Conservation (phyloP, 805 yeast genomes). For the Jamesozyma lodderae region DNA sequence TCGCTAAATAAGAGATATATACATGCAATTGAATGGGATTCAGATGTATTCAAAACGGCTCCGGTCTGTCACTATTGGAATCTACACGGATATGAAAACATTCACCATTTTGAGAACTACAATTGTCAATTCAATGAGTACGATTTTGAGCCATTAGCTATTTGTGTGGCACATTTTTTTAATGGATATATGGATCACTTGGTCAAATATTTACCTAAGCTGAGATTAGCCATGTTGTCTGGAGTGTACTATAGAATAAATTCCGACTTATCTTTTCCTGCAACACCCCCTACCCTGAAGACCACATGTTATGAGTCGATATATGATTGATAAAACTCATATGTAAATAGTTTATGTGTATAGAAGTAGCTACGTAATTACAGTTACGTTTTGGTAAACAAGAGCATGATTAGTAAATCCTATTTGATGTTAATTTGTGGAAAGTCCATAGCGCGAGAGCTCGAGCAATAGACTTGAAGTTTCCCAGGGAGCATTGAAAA, state of each 20-base stretch:
- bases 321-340: neutral
- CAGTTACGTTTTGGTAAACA: too few species aligned
- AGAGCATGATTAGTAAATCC: too few species aligned
- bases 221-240: conserved; percentile 31
- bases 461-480: too few species aligned
- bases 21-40: conserved; percentile 22
- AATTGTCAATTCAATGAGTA: conserved; percentile 38
- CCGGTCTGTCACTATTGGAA: conserved; percentile 36
- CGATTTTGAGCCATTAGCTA: conserved; percentile 34
- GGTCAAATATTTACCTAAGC: conserved; percentile 27
- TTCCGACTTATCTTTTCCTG: too few species aligned
- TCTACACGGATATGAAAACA: conserved; percentile 38
- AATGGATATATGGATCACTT: conserved; percentile 34
- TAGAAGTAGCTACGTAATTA: too few species aligned
- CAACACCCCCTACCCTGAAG: too few species aligned
- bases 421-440: too few species aligned
- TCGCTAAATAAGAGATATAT: conserved; percentile 32
- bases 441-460: too few species aligned
- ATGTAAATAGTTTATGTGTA: too few species aligned
- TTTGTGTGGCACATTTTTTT: conserved; percentile 41
- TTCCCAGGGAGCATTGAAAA: too few species aligned
- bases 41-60: conserved; percentile 28
- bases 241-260: conserved; percentile 33
- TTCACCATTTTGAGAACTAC: conserved; percentile 34
- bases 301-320: neutral